Evolutionary conservation across 2,329 filamentous ascomycete species (phyloP).

Genomic region (Aureobasidium vineae): DNA sequence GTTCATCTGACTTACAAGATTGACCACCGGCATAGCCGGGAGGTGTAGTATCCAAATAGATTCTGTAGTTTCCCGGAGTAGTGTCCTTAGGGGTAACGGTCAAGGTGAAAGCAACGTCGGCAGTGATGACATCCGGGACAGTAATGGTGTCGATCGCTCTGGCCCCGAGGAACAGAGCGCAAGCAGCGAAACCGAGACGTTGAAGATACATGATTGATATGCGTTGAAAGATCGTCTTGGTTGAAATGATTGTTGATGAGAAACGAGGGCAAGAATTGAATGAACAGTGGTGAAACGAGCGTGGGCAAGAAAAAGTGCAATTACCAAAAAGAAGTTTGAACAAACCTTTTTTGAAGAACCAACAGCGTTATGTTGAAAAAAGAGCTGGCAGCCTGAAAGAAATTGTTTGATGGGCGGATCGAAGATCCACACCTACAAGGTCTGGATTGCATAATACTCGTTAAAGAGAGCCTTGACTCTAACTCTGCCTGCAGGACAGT

Average conservation of each 20-base stretch:
- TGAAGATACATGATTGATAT: slow-evolving; percentile 9
- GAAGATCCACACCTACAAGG: slow-evolving; percentile 16
- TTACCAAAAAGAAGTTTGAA: background rate
- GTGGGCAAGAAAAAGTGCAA: slow-evolving; percentile 1
- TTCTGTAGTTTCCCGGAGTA: slow-evolving; percentile 35
- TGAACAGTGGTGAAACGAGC: background rate
- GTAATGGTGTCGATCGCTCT: slow-evolving; percentile 34
- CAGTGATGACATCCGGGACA: slow-evolving; percentile 32
- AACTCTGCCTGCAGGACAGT: background rate
- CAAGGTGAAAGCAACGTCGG: slow-evolving; percentile 37
- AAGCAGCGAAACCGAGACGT: slow-evolving; percentile 17
- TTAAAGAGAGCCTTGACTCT: background rate
- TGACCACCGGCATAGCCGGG: slow-evolving; percentile 37
- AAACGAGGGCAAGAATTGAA: background rate
- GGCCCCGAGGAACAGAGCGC: slow-evolving; percentile 20
- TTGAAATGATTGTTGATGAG: background rate
- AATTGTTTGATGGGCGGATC: slow-evolving; percentile 19
- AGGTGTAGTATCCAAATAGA: slow-evolving; percentile 39
- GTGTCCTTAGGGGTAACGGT: slow-evolving; percentile 39
- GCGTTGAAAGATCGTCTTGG: background rate
- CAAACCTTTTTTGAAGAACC: background rate
- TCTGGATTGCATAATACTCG: slow-evolving; percentile 21
- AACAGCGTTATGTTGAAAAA: background rate
- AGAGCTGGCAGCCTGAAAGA: slow-evolving; percentile 15
- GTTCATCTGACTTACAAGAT: slow-evolving; percentile 31